Conservation (phyloP, 257 asterid genomes). For the Solanum chilense region DNA sequence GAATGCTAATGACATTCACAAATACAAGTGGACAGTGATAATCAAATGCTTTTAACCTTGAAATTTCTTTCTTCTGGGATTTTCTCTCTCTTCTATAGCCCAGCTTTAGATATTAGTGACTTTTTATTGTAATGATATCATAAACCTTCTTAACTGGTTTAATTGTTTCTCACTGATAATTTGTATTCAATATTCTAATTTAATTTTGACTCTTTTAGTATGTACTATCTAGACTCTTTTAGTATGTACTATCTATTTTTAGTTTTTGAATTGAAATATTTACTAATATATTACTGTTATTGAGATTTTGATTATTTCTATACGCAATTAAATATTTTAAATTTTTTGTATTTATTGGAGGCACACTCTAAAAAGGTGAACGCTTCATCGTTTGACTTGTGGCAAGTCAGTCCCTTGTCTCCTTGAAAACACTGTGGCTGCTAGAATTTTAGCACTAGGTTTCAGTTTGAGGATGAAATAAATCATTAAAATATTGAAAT, state of each 20-base stretch:
- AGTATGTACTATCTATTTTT: background rate
- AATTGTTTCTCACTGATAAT: background rate
- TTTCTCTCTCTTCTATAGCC: background rate
- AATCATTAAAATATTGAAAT: background rate
- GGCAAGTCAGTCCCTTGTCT: background rate
- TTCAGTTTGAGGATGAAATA: background rate
- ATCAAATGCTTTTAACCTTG: background rate
- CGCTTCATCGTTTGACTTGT: background rate
- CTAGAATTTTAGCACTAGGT: background rate
- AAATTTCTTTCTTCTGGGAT: background rate
- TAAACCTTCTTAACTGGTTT: background rate
- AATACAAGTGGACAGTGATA: background rate
- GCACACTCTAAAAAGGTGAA: background rate
- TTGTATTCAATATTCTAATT: background rate
- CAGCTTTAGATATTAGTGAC: background rate
- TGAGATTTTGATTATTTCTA: background rate
- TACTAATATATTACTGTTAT: background rate
- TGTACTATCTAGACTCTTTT: background rate
- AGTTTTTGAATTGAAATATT: background rate
- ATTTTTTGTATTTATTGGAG: background rate
- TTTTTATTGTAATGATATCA: background rate
- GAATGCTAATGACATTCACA: background rate
- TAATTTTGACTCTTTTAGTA: background rate
- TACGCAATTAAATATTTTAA: background rate
- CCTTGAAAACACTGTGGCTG: background rate